phyloP scores from a whole-genome alignment of 208 protist genomes.

The Porcisia hertigi region DNA sequence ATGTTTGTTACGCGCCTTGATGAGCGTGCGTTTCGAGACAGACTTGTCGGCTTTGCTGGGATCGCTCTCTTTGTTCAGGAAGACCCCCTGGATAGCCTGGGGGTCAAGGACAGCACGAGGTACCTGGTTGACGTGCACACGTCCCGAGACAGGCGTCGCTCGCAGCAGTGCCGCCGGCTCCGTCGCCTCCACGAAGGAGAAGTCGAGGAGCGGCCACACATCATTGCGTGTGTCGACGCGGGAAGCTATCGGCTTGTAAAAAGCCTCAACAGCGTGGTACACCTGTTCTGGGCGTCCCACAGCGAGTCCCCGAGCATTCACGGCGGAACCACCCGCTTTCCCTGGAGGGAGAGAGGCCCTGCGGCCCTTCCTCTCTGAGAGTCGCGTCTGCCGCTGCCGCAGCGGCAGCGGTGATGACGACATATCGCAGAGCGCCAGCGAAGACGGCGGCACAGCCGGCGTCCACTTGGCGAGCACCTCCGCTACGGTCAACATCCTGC shows the following conservation, averaged over 20 bases:
- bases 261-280: conserved; percentile 36
- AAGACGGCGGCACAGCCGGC: background rate
- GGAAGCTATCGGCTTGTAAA: conserved; percentile 48
- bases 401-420: background rate
- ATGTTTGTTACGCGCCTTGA: conserved; percentile 86
- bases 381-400: conserved; percentile 26
- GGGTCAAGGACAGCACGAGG: conserved; percentile 46
- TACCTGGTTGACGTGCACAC: conserved; percentile 33
- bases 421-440: background rate
- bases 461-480: conserved; percentile 57
- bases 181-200: conserved; percentile 40
- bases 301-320: background rate
- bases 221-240: conserved; percentile 44
- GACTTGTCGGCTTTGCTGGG: conserved; percentile 22
- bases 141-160: conserved; percentile 46
- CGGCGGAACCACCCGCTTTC: background rate
- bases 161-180: conserved; percentile 50
- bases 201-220: conserved; percentile 54
- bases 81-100: conserved; percentile 66
- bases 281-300: conserved; percentile 30
- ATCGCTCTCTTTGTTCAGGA: conserved; percentile 75
- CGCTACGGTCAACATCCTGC: conserved; percentile 58
- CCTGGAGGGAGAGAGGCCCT: background rate
- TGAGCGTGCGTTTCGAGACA: conserved; percentile 49
- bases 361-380: background rate